Conservation (phyloP, 2,329 filamentous ascomycete species). For the Epichloe uncinata region DNA sequence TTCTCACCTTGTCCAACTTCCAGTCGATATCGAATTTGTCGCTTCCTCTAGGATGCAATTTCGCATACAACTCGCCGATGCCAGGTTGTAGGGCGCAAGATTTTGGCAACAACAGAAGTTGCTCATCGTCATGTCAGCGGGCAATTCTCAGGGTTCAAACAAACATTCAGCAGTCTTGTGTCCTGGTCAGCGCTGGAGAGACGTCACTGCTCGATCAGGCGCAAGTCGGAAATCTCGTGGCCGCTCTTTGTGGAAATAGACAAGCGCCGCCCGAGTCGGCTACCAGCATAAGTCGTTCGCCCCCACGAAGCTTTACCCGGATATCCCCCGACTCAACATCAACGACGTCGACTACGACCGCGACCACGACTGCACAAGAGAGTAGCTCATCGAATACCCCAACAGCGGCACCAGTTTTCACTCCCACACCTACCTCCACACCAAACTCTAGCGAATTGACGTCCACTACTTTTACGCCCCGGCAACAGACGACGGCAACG, state of each 20-base stretch:
- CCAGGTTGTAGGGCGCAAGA: slow-evolving; percentile 23
- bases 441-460: not conserved
- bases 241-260: slow-evolving; percentile 19
- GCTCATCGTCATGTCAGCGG: slow-evolving; percentile 24
- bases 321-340: not conserved
- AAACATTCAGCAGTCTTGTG: slow-evolving; percentile 17
- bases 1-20: slow-evolving; percentile 25
- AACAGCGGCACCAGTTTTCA: not conserved
- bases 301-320: slow-evolving; percentile 1
- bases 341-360: not conserved
- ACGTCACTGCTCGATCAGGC: slow-evolving; percentile 25
- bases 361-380: not conserved
- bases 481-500: not conserved
- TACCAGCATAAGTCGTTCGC: not conserved
- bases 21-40: slow-evolving; percentile 25
- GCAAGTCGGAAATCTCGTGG: slow-evolving; percentile 23
- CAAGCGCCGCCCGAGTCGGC: slow-evolving; percentile 5
- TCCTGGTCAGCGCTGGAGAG: slow-evolving; percentile 10
- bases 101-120: slow-evolving; percentile 20
- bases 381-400: not conserved
- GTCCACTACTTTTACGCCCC: not conserved
- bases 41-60: slow-evolving; percentile 24
- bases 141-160: slow-evolving; percentile 16
- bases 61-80: slow-evolving; percentile 29
- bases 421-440: not conserved